phyloP scores from a whole-genome alignment of 768 basidiomycete species.

The Mycena galopus region DNA sequence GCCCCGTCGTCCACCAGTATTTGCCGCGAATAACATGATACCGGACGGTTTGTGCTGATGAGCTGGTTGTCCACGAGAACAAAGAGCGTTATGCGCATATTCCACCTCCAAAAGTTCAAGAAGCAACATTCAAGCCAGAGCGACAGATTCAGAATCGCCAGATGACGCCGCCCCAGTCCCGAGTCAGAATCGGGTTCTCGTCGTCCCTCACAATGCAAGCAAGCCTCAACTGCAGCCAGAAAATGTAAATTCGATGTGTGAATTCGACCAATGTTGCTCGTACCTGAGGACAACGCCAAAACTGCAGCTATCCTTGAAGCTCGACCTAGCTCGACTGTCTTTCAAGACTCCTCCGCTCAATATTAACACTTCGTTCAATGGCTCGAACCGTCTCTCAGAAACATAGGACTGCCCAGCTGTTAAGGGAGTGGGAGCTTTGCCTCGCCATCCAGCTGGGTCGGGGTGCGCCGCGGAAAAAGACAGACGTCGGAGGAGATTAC shows the following conservation, averaged over 20 bases:
- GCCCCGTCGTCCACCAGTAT: not conserved
- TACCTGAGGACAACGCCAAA: not conserved
- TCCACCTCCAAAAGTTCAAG: not conserved
- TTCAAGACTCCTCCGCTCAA: not conserved
- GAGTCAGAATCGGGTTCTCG: not conserved
- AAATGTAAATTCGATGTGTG: not conserved
- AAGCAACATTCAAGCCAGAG: not conserved
- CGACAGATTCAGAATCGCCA: not conserved
- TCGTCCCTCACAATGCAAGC: not conserved
- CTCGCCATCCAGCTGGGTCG: too few species aligned
- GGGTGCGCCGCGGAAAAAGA: too few species aligned
- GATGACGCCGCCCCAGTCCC: not conserved
- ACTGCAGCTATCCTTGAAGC: not conserved
- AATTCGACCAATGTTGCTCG: not conserved
- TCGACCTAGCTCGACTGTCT: too few species aligned
- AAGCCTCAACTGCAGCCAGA: not conserved
- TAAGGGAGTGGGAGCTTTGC: too few species aligned
- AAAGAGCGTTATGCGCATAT: not conserved
- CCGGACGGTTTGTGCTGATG: slow-evolving; percentile 4
- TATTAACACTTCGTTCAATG: not conserved
- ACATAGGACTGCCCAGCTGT: too few species aligned
- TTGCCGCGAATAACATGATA: not conserved
- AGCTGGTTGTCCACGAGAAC: not conserved
- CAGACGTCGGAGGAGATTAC: too few species aligned
- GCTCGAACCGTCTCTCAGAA: too few species aligned